These are phyloP conservation scores for Insectozyma bohioensis DNA, from an alignment of 1,139 yeast genomes.

Conservation along the genomic window DNA sequence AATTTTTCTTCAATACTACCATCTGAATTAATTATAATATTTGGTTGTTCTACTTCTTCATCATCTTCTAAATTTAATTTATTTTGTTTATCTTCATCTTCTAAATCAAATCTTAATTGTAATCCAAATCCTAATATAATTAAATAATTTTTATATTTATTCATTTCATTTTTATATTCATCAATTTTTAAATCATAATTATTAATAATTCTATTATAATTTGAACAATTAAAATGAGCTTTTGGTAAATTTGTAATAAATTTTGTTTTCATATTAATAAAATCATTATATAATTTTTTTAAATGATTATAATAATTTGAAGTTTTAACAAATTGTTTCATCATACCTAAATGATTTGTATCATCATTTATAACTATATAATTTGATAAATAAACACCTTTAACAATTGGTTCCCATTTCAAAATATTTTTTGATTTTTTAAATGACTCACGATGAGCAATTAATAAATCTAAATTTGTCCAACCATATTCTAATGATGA, in stretches of 20 bases:
- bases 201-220: slow-evolving; percentile 32
- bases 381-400: slow-evolving; percentile 43
- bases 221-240: slow-evolving; percentile 29
- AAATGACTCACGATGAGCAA: slow-evolving; percentile 29
- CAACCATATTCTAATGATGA: slow-evolving; percentile 85
- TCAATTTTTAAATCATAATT: slow-evolving; percentile 43
- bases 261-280: slow-evolving; percentile 29
- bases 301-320: slow-evolving; percentile 44
- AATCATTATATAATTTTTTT: slow-evolving; percentile 37
- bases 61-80: slow-evolving; percentile 9
- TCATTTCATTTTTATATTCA: slow-evolving; percentile 45
- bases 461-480: slow-evolving; percentile 49
- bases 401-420: slow-evolving; percentile 44
- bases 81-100: slow-evolving; percentile 22
- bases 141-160: slow-evolving; percentile 47
- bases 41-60: slow-evolving; percentile 9
- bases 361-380: slow-evolving; percentile 26
- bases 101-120: slow-evolving; percentile 34
- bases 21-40: slow-evolving; percentile 12
- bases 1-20: slow-evolving; percentile 9
- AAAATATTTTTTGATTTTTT: slow-evolving; percentile 35
- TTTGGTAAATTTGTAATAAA: slow-evolving; percentile 32
- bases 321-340: slow-evolving; percentile 48
- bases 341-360: slow-evolving; percentile 41
- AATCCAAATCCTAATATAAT: slow-evolving; percentile 49